Percentiles rank a stretch among this genome's conserved stretches.
Conservation (phyloP, 495 filamentous ascomycete genomes). For the Podospora sp. region DNA sequence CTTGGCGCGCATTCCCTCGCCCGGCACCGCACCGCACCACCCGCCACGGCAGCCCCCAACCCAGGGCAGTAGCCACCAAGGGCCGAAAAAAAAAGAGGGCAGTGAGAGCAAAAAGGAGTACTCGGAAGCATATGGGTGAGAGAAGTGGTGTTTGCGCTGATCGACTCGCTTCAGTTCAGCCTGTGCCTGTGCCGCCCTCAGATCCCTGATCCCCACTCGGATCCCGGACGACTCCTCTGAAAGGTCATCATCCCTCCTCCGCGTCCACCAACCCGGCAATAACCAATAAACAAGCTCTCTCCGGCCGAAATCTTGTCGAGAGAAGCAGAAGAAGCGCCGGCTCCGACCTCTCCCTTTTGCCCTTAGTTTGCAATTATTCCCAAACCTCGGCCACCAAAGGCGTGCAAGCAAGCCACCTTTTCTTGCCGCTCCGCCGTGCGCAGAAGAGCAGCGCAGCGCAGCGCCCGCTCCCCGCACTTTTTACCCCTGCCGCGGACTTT, state of each 20-base stretch:
- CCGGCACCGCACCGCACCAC: neutral
- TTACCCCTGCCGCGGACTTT: constrained; percentile 38
- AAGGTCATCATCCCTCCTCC: neutral
- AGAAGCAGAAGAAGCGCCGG: constrained; percentile 24
- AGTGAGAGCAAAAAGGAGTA: too few relatives aligned
- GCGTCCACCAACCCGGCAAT: constrained; percentile 15
- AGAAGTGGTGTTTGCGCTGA: constrained; percentile 16
- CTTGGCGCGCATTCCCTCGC: constrained; percentile 25
- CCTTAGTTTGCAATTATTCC: constrained; percentile 36
- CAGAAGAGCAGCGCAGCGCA: neutral
- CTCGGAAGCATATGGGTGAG: neutral
- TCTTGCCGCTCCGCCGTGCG: too few relatives aligned
- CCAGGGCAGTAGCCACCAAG: neutral
- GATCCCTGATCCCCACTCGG: constrained; percentile 36
- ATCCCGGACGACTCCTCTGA: constrained; percentile 19
- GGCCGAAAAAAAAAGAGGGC: too few relatives aligned
- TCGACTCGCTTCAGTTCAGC: constrained; percentile 29
- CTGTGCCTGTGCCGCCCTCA: constrained; percentile 35
- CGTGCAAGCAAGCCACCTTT: neutral
- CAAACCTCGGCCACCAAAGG: constrained; percentile 27
- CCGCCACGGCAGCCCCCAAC: neutral
- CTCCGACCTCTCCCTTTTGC: constrained; percentile 32
- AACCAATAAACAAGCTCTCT: constrained; percentile 23
- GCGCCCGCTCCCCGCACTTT: constrained; percentile 35
- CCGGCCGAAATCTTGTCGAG: constrained; percentile 23